Base-by-base conservation (phyloP, 2,329 filamentous ascomycete species). In the Aspergillus tubingensis region DNA sequence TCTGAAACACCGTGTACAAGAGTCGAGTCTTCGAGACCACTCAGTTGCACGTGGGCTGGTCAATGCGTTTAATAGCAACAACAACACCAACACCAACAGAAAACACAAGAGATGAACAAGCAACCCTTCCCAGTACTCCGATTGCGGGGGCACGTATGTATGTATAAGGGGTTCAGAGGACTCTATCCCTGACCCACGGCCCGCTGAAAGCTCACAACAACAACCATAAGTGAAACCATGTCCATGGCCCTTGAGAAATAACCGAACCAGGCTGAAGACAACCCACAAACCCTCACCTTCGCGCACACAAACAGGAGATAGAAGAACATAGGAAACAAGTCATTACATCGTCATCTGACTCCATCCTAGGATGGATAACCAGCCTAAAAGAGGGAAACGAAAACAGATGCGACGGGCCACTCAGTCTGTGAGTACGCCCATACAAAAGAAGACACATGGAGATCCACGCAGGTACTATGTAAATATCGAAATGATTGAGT, bases 281-380 rank as follows among this genome's bases (percentile, higher is more conserved):
- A 50, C 47, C 47, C 25, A n/a, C 47, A 30, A 30, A 30, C 41
- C 48, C 44, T 57, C 44, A 23, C 49, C 36, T 50, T 32, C 50
- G 23, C 50, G 23, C 41, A 53, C 25, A 57, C 27, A 39, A 36
- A 58, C 8, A 53, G 36, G 32, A 55, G 49, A 51, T 25, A 51
- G 36, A 39, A 57, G 25, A 70, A 63, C 66, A 67, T 62, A 65
- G 52, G 66, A 55, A 53, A 57, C 27, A 67, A 59, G 65, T 74
- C 72, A 69, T 74, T 67, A 73, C 67, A 68, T 74, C 72, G 67
- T 74, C 68, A 73, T 64, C 53, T 58, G 49, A 51, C 54, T 62
- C 58, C 54, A 61, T 62, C 53, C 51, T 36, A 55, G 56, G 55
- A 58, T 47, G 50, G 57, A 56, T 39, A 38, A 57, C 44, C 41